Base-by-base conservation (phyloP, 2,329 filamentous ascomycete species). In the Clonostachys solani region DNA sequence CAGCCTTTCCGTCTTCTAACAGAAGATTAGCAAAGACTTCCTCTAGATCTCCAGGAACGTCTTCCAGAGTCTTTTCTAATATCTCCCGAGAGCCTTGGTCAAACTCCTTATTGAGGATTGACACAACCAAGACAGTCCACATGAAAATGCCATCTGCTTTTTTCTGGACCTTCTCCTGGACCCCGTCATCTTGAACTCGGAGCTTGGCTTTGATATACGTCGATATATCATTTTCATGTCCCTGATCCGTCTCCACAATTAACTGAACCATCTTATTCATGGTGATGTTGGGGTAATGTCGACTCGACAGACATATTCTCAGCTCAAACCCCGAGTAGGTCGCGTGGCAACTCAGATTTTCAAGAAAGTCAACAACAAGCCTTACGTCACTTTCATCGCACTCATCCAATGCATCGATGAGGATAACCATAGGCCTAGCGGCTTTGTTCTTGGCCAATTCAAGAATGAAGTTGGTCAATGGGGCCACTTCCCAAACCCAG, bases 361-460 rank as follows among this genome's bases (percentile, higher is more conserved):
- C 64, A 12, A 78, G 69, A 45, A 70, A 71, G 0, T 52, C 40
- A 2, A 77, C 54, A 68, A 78, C 75, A 0, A 65, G 60, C 33
- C 61, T 60, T 3, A 70, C 57, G 42, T 77, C 58, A 2, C 56
- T 45, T 44, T 73, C 67, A 7, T 72, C 60, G 47, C 72, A 76
- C 51, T 78, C 75, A 36, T 79, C 74, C 1, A 78, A 59, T 0
- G 74, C 75, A 47, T 75, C 71, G 19, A 50, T 45, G 6, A 56
- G 47, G 4, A 12, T n/a, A 2, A 40, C n/a, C n/a, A 49, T 15
- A 16, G 19, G 42, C 6, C 42, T n/a, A 2, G 12, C n/a, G 12
- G 23, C 18, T 12, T n/a, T 29, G 4, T 43, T n/a, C 42, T 43
- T 43, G 23, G 23, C 16, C 19, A 33, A 5, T 29, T 29, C 10